Percentiles rank a stretch among this genome's conserved stretches.
Evolutionary conservation across 1,284 basidiomycete species (phyloP).

Genomic region (Marasmius fiardii): DNA sequence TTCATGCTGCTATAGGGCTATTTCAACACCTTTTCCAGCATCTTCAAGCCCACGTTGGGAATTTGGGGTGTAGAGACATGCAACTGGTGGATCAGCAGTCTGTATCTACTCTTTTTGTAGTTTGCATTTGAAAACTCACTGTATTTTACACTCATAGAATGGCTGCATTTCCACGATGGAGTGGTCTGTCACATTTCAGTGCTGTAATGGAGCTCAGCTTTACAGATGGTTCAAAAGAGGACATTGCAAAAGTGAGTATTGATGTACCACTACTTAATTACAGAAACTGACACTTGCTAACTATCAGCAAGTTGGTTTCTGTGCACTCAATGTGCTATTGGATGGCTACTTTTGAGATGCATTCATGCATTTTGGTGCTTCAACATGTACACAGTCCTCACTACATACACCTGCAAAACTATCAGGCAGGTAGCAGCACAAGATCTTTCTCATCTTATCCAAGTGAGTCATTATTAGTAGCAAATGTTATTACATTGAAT

Average conservation of each 20-base stretch:
- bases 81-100: not conserved
- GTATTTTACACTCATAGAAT: slow-evolving; percentile 8
- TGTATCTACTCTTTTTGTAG: not conserved
- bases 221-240: slow-evolving; percentile 17
- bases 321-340: not conserved
- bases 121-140: not conserved
- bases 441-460: not conserved
- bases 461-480: not conserved
- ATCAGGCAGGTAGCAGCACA: not conserved
- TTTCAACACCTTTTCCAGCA: not conserved
- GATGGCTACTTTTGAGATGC: not conserved
- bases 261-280: not conserved
- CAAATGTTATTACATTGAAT: not conserved
- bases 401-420: slow-evolving; percentile 1
- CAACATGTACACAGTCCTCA: not conserved
- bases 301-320: slow-evolving; percentile 21
- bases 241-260: not conserved
- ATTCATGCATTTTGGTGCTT: not conserved
- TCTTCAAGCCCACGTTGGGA: not conserved
- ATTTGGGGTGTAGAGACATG: not conserved
- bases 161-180: slow-evolving; percentile 20
- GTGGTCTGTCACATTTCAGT: slow-evolving; percentile 21
- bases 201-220: slow-evolving; percentile 17
- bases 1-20: not conserved
- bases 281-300: slow-evolving; percentile 22